phyloP scores from a whole-genome alignment of 2,329 filamentous ascomycete genomes.

The Calonectria honghensis region DNA sequence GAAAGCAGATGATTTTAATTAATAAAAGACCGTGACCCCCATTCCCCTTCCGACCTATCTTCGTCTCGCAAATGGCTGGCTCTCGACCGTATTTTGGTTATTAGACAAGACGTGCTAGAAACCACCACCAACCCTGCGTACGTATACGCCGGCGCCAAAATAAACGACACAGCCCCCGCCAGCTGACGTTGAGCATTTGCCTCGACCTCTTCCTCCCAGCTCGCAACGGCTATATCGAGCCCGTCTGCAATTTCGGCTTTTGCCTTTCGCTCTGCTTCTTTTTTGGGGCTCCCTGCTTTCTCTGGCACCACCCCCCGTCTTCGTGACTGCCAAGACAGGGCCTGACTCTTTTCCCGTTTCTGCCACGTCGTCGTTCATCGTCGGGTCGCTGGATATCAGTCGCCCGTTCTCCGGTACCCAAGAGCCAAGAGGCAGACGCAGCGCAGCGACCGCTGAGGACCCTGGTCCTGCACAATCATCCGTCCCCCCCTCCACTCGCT shows the following conservation, averaged over 20 bases:
- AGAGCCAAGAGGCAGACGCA: not conserved
- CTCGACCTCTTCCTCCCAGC: constrained; percentile 25
- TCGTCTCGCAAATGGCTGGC: not conserved
- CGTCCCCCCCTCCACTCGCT: constrained; percentile 18
- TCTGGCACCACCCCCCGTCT: not conserved
- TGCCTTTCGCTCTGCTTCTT: not conserved
- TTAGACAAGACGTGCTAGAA: constrained; percentile 10
- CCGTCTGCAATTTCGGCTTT: constrained; percentile 12
- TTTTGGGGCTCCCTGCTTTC: not conserved
- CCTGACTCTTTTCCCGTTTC: constrained; percentile 13
- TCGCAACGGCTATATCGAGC: not conserved
- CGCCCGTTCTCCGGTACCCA: constrained; percentile 23
- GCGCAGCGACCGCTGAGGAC: constrained; percentile 1
- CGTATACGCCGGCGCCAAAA: constrained; percentile 28
- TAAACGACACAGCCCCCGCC: constrained; percentile 48
- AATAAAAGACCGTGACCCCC: not conserved
- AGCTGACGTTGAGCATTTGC: constrained; percentile 55
- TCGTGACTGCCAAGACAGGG: constrained; percentile 18
- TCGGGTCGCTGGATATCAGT: constrained; percentile 32
- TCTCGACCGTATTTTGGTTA: not conserved
- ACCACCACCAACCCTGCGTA: constrained; percentile 9
- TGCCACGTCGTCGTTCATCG: constrained; percentile 36
- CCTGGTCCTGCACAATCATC: constrained; percentile 20
- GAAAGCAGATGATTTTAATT: not conserved
- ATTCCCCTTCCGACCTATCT: not conserved